Evolutionary conservation across 768 basidiomycete species (phyloP), one percentile per base, ranked within the genome.

Genomic region (Suillus subalutaceus): DNA sequence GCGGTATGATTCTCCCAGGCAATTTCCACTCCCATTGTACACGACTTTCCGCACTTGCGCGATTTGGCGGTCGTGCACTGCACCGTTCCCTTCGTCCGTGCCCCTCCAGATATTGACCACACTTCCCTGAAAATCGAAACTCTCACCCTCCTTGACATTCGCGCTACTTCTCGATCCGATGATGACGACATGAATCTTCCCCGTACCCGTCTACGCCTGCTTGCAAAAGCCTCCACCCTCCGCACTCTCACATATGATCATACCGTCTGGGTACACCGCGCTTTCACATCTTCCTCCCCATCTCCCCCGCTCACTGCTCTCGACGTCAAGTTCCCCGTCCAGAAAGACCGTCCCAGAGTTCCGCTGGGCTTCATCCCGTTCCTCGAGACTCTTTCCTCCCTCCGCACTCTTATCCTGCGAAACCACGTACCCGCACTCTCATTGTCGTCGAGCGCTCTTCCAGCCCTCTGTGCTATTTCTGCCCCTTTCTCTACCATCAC

Each of bases 31-130:
- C 65, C 65, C 0, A 65, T 79, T 43, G 74, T 85, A 12, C 79
- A 82, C 71, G 53, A 61, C 41, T 77, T 84, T 13, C 79, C 81
- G 1, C 64, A 62, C 4, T 78, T 85, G 23, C 74, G 78, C 26
- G 73, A 69, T 9, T 76, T 85, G n/a, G 72, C 74, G 30, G 74
- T 85, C 65, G 81, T 83, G 58, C 77, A 80, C 50, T 84, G 83
- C 62, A 78, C 75, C 0, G 65, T 69, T 0, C 76, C 75, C 4
- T 23, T 70, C 37, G 66, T 64, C 3, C 73, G 74, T 0, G 71
- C 72, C 8, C 66, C 76, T 61, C 67, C 69, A 6, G 12, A 12
- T n/a, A 62, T 67, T 2, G 72, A 74, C 16, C 81, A 81, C 6
- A 69, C 75, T 20, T 68, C 71, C 23, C 77, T 84, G 18, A 81